These are phyloP conservation scores for Verticillium longisporum DNA, from an alignment of 2,329 filamentous ascomycete species.

Conservation along the genomic window DNA sequence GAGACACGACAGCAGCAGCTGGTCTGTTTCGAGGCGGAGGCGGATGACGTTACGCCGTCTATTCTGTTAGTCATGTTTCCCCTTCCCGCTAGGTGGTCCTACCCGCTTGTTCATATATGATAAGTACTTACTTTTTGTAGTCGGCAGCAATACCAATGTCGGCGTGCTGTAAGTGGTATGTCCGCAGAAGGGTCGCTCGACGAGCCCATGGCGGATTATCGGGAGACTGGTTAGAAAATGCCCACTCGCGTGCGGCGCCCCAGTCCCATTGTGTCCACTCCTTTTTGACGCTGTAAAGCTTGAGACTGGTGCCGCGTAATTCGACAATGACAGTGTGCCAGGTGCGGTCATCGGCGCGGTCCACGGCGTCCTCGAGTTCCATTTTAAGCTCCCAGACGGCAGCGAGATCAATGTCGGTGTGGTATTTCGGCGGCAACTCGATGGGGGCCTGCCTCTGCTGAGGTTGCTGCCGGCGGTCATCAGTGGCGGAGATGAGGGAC, in stretches of 20 bases:
- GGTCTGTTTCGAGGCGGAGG: constrained; percentile 66
- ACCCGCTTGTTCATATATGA: background rate
- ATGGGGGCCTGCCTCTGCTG: constrained; percentile 8
- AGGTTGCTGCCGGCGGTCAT: constrained; percentile 5
- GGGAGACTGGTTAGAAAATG: constrained; percentile 32
- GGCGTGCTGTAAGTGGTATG: constrained; percentile 68
- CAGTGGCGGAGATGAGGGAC: background rate
- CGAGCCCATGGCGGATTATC: constrained; percentile 45
- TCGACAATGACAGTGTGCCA: constrained; percentile 59
- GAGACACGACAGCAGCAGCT: constrained; percentile 62
- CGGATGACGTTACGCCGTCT: constrained; percentile 61
- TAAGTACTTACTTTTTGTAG: constrained; percentile 54
- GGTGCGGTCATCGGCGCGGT: constrained; percentile 53
- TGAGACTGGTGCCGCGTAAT: constrained; percentile 62
- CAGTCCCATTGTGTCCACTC: constrained; percentile 46
- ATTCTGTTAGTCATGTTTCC: background rate
- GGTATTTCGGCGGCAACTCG: constrained; percentile 48
- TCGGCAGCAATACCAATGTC: constrained; percentile 70
- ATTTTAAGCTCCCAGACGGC: constrained; percentile 56
- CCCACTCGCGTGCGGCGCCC: constrained; percentile 37
- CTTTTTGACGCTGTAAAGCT: constrained; percentile 57
- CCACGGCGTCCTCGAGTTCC: constrained; percentile 59
- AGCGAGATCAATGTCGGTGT: constrained; percentile 47
- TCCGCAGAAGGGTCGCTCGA: constrained; percentile 51
- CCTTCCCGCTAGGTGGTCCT: background rate